Base-by-base conservation (phyloP, 257 asterid species). In the Solanum rostratum region DNA sequence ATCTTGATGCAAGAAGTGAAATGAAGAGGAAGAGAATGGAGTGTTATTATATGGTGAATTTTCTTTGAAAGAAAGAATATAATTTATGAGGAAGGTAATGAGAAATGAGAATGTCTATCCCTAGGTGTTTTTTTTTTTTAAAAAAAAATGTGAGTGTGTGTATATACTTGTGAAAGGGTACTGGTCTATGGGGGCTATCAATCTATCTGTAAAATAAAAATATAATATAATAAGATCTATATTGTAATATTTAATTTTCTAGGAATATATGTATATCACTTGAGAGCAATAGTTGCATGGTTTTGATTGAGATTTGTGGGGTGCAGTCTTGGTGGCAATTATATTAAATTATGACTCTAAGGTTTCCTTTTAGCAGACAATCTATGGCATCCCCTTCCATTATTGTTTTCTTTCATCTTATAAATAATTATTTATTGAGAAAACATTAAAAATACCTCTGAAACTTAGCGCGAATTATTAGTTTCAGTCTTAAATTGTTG, bases 121-220 rank as follows among this genome's bases (percentile, higher is more conserved):
- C 52, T 85, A 19, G 79, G 76, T 73, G 53, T 52, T 60, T 83
- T 54, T 87, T 46, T 88, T 60, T 80, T 10, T 52, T 33, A 4
- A 50, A 6, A 5, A 11, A 11, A 0, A 39, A 22, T 41, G 43
- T 45, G 59, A 3, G 45, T 46, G 81, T 27, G 81, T 27, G 81
- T 76, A 76, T 76, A 76, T 49, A 76, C 62, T 27, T 78, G 63
- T 78, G 43, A 8, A 78, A 76, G 7, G 22, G 82, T 78, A 45
- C 45, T 73, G 79, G 29, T 76, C 60, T 49, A 16, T 27, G 41
- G 71, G 45, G 82, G 10, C 84, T 79, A 84, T 81, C 85, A 69
- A 82, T 92, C 91, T 90, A 81, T 85, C 88, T 88, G 91, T 87
- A 87, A 88, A 84, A 89, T 76, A 62, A 86, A 87, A 41, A 71